phyloP scores from a whole-genome alignment of 1,139 yeast genomes.

The Candida smagusa region DNA sequence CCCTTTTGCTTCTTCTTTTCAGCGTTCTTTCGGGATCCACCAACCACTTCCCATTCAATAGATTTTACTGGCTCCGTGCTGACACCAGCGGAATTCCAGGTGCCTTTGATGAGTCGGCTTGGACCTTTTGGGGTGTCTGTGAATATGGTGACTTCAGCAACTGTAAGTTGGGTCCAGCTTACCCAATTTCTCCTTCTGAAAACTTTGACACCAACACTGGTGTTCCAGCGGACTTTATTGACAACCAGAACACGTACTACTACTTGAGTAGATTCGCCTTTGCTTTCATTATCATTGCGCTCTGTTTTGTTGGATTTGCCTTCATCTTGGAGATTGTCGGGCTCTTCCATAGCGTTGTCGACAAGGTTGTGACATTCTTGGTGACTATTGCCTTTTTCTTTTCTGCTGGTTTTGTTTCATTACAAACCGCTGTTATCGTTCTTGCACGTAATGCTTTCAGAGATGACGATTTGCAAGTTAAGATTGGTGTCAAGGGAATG shows the following conservation, averaged over 20 bases:
- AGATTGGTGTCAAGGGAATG: conserved; percentile 54
- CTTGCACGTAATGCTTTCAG: conserved; percentile 63
- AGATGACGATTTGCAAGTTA: conserved; percentile 37
- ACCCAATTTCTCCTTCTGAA: conserved; percentile 69
- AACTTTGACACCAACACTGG: conserved; percentile 52
- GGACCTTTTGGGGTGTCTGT: conserved; percentile 87
- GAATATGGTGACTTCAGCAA: conserved; percentile 42
- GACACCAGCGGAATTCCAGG: conserved; percentile 55
- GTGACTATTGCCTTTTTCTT: conserved; percentile 51
- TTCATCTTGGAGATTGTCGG: conserved; percentile 40
- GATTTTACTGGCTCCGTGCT: conserved; percentile 69
- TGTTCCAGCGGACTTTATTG: conserved; percentile 55
- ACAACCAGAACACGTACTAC: conserved; percentile 57
- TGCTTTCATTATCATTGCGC: conserved; percentile 60
- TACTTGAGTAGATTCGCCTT: conserved; percentile 71
- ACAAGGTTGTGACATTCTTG: conserved; percentile 54
- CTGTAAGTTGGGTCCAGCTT: conserved; percentile 49
- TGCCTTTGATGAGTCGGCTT: conserved; percentile 56
- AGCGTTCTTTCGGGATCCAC: conserved; percentile 67
- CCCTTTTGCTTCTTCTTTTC: conserved; percentile 57
- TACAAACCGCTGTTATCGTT: conserved; percentile 66
- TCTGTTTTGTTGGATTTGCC: conserved; percentile 50
- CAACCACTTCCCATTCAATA: conserved; percentile 56
- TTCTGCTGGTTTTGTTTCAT: conserved; percentile 56
- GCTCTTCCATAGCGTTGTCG: conserved; percentile 44